These are phyloP conservation scores for Rubroboletus satanas DNA, from an alignment of 768 basidiomycete species.

Conservation along the genomic window DNA sequence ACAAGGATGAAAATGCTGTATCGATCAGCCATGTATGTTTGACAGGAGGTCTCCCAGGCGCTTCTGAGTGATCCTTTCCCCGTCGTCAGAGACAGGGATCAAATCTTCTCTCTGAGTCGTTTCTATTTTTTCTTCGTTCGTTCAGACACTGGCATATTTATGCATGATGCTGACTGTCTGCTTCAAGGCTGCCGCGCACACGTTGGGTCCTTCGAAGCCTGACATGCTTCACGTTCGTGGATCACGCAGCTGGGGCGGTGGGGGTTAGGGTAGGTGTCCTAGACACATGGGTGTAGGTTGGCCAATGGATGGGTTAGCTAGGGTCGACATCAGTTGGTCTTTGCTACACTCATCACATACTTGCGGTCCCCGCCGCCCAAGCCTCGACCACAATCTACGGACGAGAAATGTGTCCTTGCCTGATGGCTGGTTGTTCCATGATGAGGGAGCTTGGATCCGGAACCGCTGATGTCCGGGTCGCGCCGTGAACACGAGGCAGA, in stretches of 20 bases:
- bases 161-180: conserved; percentile 11
- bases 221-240: background rate
- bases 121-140: background rate
- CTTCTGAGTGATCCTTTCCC: conserved; percentile 27
- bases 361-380: background rate
- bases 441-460: background rate
- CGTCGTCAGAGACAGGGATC: conserved; percentile 11
- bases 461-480: conserved; percentile 5
- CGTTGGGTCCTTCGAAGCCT: background rate
- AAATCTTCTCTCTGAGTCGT: conserved; percentile 35
- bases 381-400: background rate
- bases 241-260: background rate
- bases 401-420: background rate
- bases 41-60: conserved; percentile 29
- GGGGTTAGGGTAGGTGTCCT: background rate
- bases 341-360: background rate
- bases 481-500: conserved; percentile 30
- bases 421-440: conserved; percentile 5
- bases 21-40: conserved; percentile 9
- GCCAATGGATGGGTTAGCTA: background rate
- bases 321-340: background rate
- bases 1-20: conserved; percentile 25
- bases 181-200: background rate
- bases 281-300: background rate
- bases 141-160: background rate